Conservation (phyloP, 768 basidiomycete genomes). For the Trametes cingulata region DNA sequence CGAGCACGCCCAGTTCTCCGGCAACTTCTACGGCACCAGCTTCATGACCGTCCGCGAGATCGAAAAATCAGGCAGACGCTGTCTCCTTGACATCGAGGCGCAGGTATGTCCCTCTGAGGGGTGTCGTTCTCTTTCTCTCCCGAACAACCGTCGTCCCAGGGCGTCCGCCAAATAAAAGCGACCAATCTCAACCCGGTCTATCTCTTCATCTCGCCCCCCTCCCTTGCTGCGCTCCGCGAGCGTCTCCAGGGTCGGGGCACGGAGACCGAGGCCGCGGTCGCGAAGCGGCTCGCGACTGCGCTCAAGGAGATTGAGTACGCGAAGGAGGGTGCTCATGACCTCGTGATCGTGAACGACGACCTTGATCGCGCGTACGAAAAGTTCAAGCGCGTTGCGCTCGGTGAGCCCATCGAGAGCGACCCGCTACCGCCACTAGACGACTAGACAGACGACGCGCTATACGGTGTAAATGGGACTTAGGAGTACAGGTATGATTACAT, state of each 20-base stretch:
- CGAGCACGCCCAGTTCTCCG: slow-evolving; percentile 91
- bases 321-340: slow-evolving; percentile 71
- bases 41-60: slow-evolving; percentile 74
- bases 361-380: slow-evolving; percentile 77
- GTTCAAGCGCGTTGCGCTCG: slow-evolving; percentile 78
- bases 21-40: slow-evolving; percentile 93
- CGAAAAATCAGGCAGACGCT: slow-evolving; percentile 67
- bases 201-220: slow-evolving; percentile 90
- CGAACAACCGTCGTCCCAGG: slow-evolving; percentile 47
- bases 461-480: slow-evolving; percentile 2
- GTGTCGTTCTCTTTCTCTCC: slow-evolving; percentile 6
- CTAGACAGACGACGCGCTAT: slow-evolving; percentile 22
- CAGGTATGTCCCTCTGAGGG: slow-evolving; percentile 58
- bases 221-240: slow-evolving; percentile 62
- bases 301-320: slow-evolving; percentile 84
- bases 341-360: slow-evolving; percentile 90
- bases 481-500: slow-evolving; percentile 20
- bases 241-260: slow-evolving; percentile 84
- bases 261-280: slow-evolving; percentile 70
- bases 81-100: slow-evolving; percentile 94
- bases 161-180: slow-evolving; percentile 87
- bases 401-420: slow-evolving; percentile 62
- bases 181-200: slow-evolving; percentile 83
- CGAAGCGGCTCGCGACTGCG: slow-evolving; percentile 76
- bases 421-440: slow-evolving; percentile 65